A percentile compares a stretch with the other conserved stretches of the same genome.
These are phyloP conservation scores for Lanmaoa pseudosensibilis DNA, from an alignment of 768 basidiomycete genomes.

Conservation along the genomic window DNA sequence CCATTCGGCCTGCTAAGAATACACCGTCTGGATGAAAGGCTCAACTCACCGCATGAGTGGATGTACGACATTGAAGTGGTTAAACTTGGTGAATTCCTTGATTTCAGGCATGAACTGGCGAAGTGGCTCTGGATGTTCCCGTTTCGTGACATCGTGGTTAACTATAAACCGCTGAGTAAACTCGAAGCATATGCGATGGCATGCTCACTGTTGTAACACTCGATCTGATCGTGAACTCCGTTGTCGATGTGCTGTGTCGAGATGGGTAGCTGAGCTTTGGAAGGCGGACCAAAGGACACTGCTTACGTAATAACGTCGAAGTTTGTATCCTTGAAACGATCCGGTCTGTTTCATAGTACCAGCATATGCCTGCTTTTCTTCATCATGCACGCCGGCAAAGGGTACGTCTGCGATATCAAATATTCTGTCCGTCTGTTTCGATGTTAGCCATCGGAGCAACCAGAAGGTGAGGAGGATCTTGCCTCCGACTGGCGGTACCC, in stretches of 20 bases:
- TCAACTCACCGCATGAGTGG: slow-evolving; percentile 42
- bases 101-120: slow-evolving; percentile 56
- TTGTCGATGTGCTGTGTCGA: slow-evolving; percentile 54
- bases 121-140: slow-evolving; percentile 48
- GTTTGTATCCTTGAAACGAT: slow-evolving; percentile 55
- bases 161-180: slow-evolving; percentile 34
- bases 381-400: slow-evolving; percentile 40
- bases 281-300: neutral
- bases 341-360: slow-evolving; percentile 44
- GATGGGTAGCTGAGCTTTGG: neutral
- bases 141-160: slow-evolving; percentile 47
- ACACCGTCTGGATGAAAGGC: neutral
- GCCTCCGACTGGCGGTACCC: slow-evolving; percentile 42
- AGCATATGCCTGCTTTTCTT: slow-evolving; percentile 45
- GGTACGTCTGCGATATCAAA: slow-evolving; percentile 51
- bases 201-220: slow-evolving; percentile 58
- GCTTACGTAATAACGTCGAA: slow-evolving; percentile 47
- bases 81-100: slow-evolving; percentile 47
- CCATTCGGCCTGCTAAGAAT: neutral
- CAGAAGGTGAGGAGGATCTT: neutral
- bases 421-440: slow-evolving; percentile 43
- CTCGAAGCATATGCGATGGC: neutral
- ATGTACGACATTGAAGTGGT: slow-evolving; percentile 52
- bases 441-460: slow-evolving; percentile 29
- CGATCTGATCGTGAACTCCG: slow-evolving; percentile 63